Conservation (phyloP, 1,284 basidiomycete genomes). For the Marasmius fiardii region DNA sequence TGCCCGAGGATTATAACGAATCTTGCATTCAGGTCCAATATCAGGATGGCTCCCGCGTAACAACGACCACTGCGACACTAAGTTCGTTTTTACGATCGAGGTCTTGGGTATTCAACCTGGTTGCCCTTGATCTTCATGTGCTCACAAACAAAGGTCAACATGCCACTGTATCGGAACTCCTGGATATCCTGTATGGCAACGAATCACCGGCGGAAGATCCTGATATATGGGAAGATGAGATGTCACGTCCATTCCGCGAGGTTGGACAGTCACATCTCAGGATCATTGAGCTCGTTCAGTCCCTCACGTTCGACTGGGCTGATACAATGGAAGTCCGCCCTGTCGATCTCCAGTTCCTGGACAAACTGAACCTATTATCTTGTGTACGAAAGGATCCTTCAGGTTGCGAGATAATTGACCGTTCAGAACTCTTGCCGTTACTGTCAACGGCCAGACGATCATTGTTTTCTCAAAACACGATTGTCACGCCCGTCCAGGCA, state of each 20-base stretch:
- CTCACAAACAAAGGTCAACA: slow-evolving; percentile 76
- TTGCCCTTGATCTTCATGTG: slow-evolving; percentile 88
- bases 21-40: slow-evolving; percentile 70
- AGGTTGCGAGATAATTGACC: slow-evolving; percentile 83
- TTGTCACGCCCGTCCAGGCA: slow-evolving; percentile 61
- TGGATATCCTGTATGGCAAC: slow-evolving; percentile 74
- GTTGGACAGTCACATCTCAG: slow-evolving; percentile 79
- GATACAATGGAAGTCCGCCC: slow-evolving; percentile 66
- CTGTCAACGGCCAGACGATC: slow-evolving; percentile 58
- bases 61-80: slow-evolving; percentile 72
- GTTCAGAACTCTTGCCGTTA: slow-evolving; percentile 64
- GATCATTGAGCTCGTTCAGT: slow-evolving; percentile 85
- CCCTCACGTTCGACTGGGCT: slow-evolving; percentile 85
- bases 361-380: slow-evolving; percentile 68
- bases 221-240: slow-evolving; percentile 44
- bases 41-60: slow-evolving; percentile 68
- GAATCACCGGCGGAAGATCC: slow-evolving; percentile 44
- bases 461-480: slow-evolving; percentile 65
- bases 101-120: slow-evolving; percentile 83
- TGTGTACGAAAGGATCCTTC: slow-evolving; percentile 71
- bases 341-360: slow-evolving; percentile 66
- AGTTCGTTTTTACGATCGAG: slow-evolving; percentile 81
- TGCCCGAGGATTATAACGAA: slow-evolving; percentile 43
- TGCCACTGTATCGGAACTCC: slow-evolving; percentile 67
- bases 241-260: slow-evolving; percentile 60